Base-by-base conservation (phyloP, 768 basidiomycete species). In the Hortiboletus flavorubellus region DNA sequence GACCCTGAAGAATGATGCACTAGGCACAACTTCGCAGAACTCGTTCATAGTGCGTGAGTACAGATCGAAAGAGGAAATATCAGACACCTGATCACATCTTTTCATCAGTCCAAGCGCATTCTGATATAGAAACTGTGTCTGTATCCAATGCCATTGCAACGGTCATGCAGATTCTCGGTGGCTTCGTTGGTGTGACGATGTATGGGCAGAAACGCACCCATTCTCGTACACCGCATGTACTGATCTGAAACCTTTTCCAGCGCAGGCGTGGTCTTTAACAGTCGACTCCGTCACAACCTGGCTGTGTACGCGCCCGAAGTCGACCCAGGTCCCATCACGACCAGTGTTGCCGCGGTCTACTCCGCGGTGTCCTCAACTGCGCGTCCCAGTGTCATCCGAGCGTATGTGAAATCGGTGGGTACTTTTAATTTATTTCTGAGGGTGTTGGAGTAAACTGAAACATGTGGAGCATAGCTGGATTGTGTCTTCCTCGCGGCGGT, bases 161-260 rank as follows among this genome's bases (percentile, higher is more conserved):
- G 5, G 49, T 58, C 46, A 52, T 54, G 56, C 59, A 52, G 44
- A 61, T 60, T 26, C 43, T 60, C 12, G 59, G 52, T 41, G 59
- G 51, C 2, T 58, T 55, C 26, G 39, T 63, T 16, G 56, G 53
- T 7, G 30, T 58, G 8, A 58, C 49, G 9, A 46, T 58, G 59
- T 57, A 46, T 18, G 37, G 2, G 4, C 14, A 10, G 37, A 40
- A 18, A 31, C 8, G 18, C 21, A 53, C 10, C 11, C 8, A 9
- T 37, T 21, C 12, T 46, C 26, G n/a, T 21, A 16, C n/a, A 10
- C 18, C 2, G 50, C 16, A 29, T 5, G 2, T 6, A 48, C 14
- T 52, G 46, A 47, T 26, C 4, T 16, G 4, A 39, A 23, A 40
- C 9, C 2, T 21, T 31, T 29, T 42, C 5, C 40, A 62, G 53